These are phyloP conservation scores for Dioscorea alata DNA, from an alignment of 106 monocot species.

Conservation along the genomic window DNA sequence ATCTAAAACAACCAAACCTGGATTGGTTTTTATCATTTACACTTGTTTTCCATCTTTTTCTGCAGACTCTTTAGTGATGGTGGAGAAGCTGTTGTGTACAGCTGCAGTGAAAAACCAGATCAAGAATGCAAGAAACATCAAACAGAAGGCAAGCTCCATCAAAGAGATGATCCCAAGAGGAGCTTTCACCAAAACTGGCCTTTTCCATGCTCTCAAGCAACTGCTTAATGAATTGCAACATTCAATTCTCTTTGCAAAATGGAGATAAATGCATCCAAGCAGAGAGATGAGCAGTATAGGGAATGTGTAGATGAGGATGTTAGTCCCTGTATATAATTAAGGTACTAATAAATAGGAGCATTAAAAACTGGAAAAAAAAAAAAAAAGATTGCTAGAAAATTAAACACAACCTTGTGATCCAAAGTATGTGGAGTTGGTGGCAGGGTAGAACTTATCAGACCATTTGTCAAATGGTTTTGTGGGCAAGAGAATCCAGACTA, in stretches of 20 bases:
- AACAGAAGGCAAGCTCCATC: slow-evolving; percentile 41
- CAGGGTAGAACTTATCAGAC: slow-evolving; percentile 15
- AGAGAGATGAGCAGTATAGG: slow-evolving; percentile 64
- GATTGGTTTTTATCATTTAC: slow-evolving; percentile 14
- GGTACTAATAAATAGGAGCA: background rate
- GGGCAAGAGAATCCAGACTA: slow-evolving; percentile 14
- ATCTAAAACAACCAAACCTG: background rate
- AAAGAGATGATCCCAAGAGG: slow-evolving; percentile 59
- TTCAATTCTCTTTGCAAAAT: slow-evolving; percentile 18
- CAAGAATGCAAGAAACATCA: slow-evolving; percentile 61
- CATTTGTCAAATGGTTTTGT: slow-evolving; percentile 25
- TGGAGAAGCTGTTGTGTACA: slow-evolving; percentile 14
- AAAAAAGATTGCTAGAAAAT: background rate
- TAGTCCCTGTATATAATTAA: slow-evolving; percentile 35
- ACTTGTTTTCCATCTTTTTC: slow-evolving; percentile 6
- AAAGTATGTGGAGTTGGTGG: slow-evolving; percentile 53
- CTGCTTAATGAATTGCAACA: slow-evolving; percentile 15
- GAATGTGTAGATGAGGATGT: slow-evolving; percentile 38
- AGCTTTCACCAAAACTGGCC: slow-evolving; percentile 50
- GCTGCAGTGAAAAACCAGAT: slow-evolving; percentile 43
- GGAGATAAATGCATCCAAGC: slow-evolving; percentile 58
- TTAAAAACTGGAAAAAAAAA: background rate
- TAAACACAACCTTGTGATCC: slow-evolving; percentile 41
- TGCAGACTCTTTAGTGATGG: slow-evolving; percentile 4
- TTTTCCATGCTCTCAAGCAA: slow-evolving; percentile 32